phyloP scores from a whole-genome alignment of 208 protist genomes.

The Angomonas ambiguus region DNA sequence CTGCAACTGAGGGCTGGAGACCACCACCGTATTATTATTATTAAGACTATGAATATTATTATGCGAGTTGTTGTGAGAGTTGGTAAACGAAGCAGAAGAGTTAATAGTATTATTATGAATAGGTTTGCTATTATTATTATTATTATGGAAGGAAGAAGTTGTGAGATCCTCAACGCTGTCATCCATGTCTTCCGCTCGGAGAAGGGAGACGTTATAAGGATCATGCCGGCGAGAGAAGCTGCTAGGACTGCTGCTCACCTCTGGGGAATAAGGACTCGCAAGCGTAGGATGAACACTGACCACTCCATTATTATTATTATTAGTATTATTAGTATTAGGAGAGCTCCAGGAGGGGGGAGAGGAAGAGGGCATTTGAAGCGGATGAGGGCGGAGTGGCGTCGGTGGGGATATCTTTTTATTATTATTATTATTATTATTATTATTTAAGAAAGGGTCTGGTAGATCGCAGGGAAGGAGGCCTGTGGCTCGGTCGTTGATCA shows the following conservation, averaged over 20 bases:
- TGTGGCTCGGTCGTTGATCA: neutral
- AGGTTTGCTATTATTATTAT: too few relatives aligned
- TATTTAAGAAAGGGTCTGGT: neutral
- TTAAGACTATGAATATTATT: too few relatives aligned
- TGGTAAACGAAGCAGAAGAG: too few relatives aligned
- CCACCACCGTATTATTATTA: too few relatives aligned
- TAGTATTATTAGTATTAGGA: neutral
- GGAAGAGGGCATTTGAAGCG: too few relatives aligned
- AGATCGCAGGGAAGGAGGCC: neutral
- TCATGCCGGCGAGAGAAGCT: neutral
- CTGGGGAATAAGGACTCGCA: too few relatives aligned
- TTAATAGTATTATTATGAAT: too few relatives aligned
- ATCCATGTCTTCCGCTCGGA: neutral
- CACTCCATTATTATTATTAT: neutral
- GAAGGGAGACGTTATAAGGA: neutral
- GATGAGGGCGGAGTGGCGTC: neutral
- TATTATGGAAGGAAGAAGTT: too few relatives aligned
- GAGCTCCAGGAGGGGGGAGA: too few relatives aligned
- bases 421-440: slow-evolving; percentile 12
- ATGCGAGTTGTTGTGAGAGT: too few relatives aligned
- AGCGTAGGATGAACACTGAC: too few relatives aligned
- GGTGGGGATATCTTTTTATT: neutral
- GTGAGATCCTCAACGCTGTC: neutral
- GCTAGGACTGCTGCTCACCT: neutral
- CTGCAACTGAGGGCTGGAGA: too few relatives aligned